These are phyloP conservation scores for Solanum chmielewskii DNA, from an alignment of 257 asterid genomes.

Conservation along the genomic window DNA sequence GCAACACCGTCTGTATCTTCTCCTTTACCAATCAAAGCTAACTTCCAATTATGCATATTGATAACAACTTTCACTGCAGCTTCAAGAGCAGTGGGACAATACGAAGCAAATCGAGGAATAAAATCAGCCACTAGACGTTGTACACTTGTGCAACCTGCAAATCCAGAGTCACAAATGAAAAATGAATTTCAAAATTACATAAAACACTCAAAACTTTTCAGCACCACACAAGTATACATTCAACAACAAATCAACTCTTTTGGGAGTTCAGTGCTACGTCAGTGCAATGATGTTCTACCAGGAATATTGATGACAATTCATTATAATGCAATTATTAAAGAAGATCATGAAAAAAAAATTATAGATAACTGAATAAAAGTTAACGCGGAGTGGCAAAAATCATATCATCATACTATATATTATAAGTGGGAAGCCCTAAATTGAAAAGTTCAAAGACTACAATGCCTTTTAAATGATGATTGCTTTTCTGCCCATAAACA, in stretches of 20 bases:
- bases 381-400: background rate
- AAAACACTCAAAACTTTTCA: background rate
- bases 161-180: background rate
- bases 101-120: constrained; percentile 66
- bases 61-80: constrained; percentile 57
- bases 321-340: background rate
- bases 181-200: background rate
- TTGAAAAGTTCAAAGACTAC: background rate
- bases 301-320: background rate
- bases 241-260: background rate
- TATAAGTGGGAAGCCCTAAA: background rate
- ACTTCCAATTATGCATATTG: constrained; percentile 51
- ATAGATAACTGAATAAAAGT: background rate
- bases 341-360: background rate
- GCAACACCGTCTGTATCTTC: constrained; percentile 64
- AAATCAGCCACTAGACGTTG: constrained; percentile 67
- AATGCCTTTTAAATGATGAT: background rate
- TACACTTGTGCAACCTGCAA: constrained; percentile 56
- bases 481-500: background rate
- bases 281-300: background rate
- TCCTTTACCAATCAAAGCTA: constrained; percentile 37
- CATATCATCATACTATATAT: background rate
- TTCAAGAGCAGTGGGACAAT: constrained; percentile 76
- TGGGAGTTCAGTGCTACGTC: background rate
- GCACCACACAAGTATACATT: background rate